A percentile compares a stretch with the other conserved stretches of the same genome.
These are phyloP conservation scores for Coniferiporia sulphurascens DNA, from an alignment of 1,284 basidiomycete genomes.

Conservation along the genomic window DNA sequence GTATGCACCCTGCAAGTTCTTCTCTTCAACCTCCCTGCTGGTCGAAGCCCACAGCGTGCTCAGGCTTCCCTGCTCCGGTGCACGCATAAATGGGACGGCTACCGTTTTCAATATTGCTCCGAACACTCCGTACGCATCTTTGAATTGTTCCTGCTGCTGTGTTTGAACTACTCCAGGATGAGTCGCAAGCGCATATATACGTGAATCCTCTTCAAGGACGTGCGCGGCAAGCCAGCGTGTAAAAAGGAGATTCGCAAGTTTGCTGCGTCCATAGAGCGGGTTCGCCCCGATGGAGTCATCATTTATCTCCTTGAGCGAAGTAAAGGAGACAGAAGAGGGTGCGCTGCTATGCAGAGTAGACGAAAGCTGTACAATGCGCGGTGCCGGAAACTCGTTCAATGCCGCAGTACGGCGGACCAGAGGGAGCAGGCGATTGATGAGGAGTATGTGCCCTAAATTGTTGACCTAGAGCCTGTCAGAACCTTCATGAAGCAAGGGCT, in stretches of 20 bases:
- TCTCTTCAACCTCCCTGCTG: conserved; percentile 33
- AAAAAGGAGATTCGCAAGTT: conserved; percentile 41
- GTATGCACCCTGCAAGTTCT: conserved; percentile 36
- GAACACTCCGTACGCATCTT: conserved; percentile 34
- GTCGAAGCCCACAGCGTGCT: conserved; percentile 35
- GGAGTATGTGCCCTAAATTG: conserved; percentile 40
- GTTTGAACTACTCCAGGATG: conserved; percentile 41
- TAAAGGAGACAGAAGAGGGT: conserved; percentile 31
- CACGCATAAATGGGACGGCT: conserved; percentile 32
- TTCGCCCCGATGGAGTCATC: conserved; percentile 23
- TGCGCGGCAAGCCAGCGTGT: conserved; percentile 15
- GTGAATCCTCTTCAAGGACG: conserved; percentile 31
- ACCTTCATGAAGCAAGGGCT: conserved; percentile 10
- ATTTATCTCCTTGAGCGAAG: conserved; percentile 11
- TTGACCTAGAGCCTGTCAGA: conserved; percentile 24
- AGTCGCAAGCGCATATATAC: conserved; percentile 35
- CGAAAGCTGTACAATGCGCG: conserved; percentile 39
- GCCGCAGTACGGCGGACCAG: conserved; percentile 30
- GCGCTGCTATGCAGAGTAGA: too few species aligned
- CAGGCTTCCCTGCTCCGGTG: conserved; percentile 32
- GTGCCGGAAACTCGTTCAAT: conserved; percentile 24
- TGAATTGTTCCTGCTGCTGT: conserved; percentile 39
- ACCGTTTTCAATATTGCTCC: conserved; percentile 32
- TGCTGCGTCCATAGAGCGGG: conserved; percentile 37
- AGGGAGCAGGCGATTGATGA: conserved; percentile 40